Base-by-base conservation (phyloP, 73 alveolate species). In the Symbiodinium natans region DNA sequence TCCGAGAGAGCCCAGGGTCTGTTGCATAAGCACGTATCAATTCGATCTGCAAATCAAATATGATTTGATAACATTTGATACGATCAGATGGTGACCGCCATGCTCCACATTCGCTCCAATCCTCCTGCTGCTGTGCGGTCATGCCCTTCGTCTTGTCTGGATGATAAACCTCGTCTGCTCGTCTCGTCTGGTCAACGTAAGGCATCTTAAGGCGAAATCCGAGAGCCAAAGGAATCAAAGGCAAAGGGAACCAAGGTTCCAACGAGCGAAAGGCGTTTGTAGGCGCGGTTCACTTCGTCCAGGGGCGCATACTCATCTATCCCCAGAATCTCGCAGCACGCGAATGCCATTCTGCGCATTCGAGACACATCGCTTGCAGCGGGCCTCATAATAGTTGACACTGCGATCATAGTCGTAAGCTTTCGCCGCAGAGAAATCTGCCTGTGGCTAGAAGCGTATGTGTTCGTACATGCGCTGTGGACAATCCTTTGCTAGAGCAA, bases 111-210 rank as follows among this genome's bases (percentile, higher is more conserved):
- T n/a, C n/a, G n/a, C n/a, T n/a, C n/a, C n/a, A n/a, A 36, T 73
- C 98, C 90, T 92, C 82, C 43, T 92, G 90, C 92, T 75, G 92
- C 82, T 92, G 92, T 27, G 40, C 59, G 2, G 84, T 25, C 98
- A 75, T 92, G n/a, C 98, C 98, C 82, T 92, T 74, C 68, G 98
- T 99, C 99, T 99, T 99, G 98, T 99, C 99, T 21, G 99, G 99
- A 75, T 99, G 99, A 87, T 99, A 99, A 74, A 97, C 94, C 84
- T 73, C 43, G 4, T 8, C 41, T 27, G 25, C 21, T 5, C 77
- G 77, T 25, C 77, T 27, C 77, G 33, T 46, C 21, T 6, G 21
- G 13, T 46, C 59, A 9, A 13, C 13, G 13, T 46, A 13, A 56
- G 75, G 3, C 75, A 6, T 7, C 74, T 43, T 52, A 0, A 27